Evolutionary conservation across 306 rosid species (phyloP).

Genomic region (Vigna trinervia): DNA sequence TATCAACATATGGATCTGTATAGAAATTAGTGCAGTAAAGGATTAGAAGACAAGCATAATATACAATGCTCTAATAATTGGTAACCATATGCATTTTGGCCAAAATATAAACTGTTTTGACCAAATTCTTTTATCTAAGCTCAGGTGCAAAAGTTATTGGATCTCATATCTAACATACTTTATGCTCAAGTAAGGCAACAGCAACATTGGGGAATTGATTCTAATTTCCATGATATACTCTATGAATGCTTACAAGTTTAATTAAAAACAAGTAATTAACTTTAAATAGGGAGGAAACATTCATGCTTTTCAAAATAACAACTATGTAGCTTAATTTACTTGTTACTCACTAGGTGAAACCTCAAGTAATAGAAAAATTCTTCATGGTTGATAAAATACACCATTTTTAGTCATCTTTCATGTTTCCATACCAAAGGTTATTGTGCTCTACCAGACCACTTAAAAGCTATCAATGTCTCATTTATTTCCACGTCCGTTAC

Average conservation of each 20-base stretch:
- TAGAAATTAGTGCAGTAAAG: constrained; percentile 29
- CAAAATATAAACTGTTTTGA: not conserved
- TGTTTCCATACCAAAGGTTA: constrained; percentile 6
- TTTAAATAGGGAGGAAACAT: constrained; percentile 27
- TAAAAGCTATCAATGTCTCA: constrained; percentile 24
- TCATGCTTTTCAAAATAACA: constrained; percentile 15
- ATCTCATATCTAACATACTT: constrained; percentile 11
- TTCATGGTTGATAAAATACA: not conserved
- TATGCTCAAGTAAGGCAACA: constrained; percentile 11
- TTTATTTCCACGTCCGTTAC: constrained; percentile 41
- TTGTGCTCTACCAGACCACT: constrained; percentile 5
- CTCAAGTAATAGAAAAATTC: not conserved
- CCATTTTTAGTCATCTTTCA: constrained; percentile 23
- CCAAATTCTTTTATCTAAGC: constrained; percentile 2
- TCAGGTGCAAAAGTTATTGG: constrained; percentile 21
- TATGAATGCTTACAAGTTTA: constrained; percentile 32
- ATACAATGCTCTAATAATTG: constrained; percentile 27
- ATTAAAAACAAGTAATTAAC: constrained; percentile 10
- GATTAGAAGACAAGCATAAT: constrained; percentile 41
- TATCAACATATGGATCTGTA: constrained; percentile 80
- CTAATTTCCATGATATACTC: constrained; percentile 18
- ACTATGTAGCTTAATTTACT: constrained; percentile 3
- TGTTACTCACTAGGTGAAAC: constrained; percentile 25
- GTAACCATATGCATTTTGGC: not conserved
- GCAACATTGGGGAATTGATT: constrained; percentile 3